Conservation (phyloP, 2,329 filamentous ascomycete species). For the Diaporthe citrichinensis region DNA sequence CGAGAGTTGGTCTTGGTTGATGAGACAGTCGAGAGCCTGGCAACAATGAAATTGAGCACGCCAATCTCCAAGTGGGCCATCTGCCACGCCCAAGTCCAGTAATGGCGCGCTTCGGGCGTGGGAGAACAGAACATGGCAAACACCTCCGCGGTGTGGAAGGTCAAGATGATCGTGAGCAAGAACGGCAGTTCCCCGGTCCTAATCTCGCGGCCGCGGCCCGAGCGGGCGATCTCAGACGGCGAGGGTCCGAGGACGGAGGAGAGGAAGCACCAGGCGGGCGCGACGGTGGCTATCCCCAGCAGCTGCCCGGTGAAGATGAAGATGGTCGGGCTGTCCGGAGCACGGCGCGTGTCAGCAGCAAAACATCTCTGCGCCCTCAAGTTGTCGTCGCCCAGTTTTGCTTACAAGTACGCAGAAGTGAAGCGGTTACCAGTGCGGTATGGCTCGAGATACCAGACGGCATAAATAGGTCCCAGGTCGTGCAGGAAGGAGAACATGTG, state of each 20-base stretch:
- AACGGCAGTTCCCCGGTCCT: neutral
- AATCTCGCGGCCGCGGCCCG: neutral
- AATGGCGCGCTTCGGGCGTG: neutral
- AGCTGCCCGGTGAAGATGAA: neutral
- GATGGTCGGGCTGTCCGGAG: neutral
- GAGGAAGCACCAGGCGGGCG: neutral
- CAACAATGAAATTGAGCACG: neutral
- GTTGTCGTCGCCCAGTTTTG: neutral
- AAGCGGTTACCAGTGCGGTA: neutral
- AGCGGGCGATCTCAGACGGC: neutral
- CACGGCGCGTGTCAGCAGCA: neutral
- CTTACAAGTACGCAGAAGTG: neutral
- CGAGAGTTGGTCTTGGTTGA: neutral
- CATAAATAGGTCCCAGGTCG: neutral
- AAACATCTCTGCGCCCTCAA: neutral
- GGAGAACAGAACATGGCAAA: neutral
- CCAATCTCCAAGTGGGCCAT: neutral
- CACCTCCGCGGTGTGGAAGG: neutral
- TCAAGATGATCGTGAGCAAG: neutral
- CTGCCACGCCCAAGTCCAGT: slow-evolving; percentile 16
- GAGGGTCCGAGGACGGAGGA: neutral
- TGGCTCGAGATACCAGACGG: neutral
- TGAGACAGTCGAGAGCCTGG: neutral
- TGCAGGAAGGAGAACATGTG: slow-evolving; percentile 3
- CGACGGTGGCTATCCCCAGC: neutral